Base-by-base conservation (phyloP, 140 eudicot species). In the Cichorium intybus region DNA sequence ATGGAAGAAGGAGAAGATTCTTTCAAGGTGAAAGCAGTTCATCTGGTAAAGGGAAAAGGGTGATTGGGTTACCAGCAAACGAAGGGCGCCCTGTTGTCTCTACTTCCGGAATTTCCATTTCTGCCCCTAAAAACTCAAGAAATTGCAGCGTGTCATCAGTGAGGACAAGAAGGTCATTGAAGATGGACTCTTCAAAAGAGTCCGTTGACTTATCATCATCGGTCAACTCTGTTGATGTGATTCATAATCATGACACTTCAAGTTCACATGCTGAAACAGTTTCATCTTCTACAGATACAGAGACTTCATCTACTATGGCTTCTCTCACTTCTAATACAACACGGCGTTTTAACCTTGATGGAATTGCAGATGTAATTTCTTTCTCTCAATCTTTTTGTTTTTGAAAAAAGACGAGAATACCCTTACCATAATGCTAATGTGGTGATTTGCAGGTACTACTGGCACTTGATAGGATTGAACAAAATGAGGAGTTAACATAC, bases 381-480 rank as follows among this genome's bases (percentile, higher is more conserved):
- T 45, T 59, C 24, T 1, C 2, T 62, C 63, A 53, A 35, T 61
- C n/a, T 20, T n/a, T n/a, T n/a, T n/a, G n/a, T n/a, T n/a, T n/a
- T n/a, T n/a, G n/a, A n/a, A n/a, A 58, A 28, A 29, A 48, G 67
- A 21, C n/a, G 6, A 10, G 5, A 17, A 6, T 14, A 46, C 10
- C 39, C 37, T 18, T 12, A n/a, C n/a, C n/a, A n/a, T n/a, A n/a
- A n/a, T n/a, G n/a, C n/a, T n/a, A n/a, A n/a, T 60, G 29, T 70
- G 31, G 33, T 45, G 6, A 22, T 58, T 51, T 76, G 76, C 77
- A 88, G 98, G 85, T 88, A 54, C 68, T 92, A 29, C 57, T 81
- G 68, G 95, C 92, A 10, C 87, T 92, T 64, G 89, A 85, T 61
- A 81, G 96, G 70, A 83, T 88, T 15, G 98, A 83, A 52, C 89